A percentile compares a stretch with the other conserved stretches of the same genome.
Conservation (phyloP, 495 filamentous ascomycete genomes). For the Neurospora sp. region DNA sequence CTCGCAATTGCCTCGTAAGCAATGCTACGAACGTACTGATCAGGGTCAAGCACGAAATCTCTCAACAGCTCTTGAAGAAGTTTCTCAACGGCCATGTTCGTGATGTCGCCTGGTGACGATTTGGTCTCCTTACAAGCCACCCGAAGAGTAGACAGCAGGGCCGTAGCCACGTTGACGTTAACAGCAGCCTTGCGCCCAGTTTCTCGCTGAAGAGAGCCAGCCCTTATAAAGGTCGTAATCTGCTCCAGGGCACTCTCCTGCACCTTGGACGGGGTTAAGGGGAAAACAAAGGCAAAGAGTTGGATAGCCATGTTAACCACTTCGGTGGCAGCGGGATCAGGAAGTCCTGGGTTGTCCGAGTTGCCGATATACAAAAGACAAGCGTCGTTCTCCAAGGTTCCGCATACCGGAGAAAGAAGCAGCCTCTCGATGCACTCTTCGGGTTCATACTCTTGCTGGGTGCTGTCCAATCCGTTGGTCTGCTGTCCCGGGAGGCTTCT, state of each 20-base stretch:
- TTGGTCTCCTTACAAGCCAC: slow-evolving; percentile 72
- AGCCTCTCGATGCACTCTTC: slow-evolving; percentile 63
- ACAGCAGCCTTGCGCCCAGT: slow-evolving; percentile 82
- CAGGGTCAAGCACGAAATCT: slow-evolving; percentile 66
- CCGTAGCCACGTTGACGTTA: slow-evolving; percentile 78
- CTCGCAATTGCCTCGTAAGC: slow-evolving; percentile 83
- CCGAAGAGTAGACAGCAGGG: slow-evolving; percentile 69
- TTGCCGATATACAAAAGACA: slow-evolving; percentile 63
- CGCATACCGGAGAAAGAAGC: slow-evolving; percentile 63
- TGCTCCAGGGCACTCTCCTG: slow-evolving; percentile 95
- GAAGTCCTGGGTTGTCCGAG: slow-evolving; percentile 31
- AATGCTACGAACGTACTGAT: slow-evolving; percentile 75
- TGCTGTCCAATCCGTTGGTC: slow-evolving; percentile 40
- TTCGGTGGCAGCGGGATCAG: slow-evolving; percentile 82
- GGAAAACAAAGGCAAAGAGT: slow-evolving; percentile 81
- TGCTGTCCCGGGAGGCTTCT: slow-evolving; percentile 62
- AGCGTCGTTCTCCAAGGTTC: slow-evolving; percentile 83
- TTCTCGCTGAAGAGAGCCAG: slow-evolving; percentile 70
- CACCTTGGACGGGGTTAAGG: slow-evolving; percentile 77
- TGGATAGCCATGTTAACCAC: slow-evolving; percentile 90
- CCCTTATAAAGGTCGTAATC: slow-evolving; percentile 73
- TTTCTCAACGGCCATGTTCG: slow-evolving; percentile 68
- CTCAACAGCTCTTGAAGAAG: slow-evolving; percentile 77
- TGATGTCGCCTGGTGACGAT: slow-evolving; percentile 63
- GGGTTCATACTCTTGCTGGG: slow-evolving; percentile 53